Evolutionary conservation across 345 rosid genomes (phyloP).

Genomic region (Rhodamnia rubescens): DNA sequence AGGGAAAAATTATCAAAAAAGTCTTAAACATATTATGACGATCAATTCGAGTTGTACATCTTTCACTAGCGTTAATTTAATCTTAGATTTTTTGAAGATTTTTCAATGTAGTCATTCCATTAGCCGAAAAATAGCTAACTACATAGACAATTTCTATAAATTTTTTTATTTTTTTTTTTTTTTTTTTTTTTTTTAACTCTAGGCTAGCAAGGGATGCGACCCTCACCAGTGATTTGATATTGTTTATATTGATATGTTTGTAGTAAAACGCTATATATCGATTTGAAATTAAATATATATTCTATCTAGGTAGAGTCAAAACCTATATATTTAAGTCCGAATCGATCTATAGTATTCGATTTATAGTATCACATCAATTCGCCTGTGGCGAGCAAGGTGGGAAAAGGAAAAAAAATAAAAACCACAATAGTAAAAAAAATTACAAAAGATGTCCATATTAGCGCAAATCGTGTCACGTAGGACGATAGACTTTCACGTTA

Average conservation of each 20-base stretch:
- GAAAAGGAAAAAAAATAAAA: background rate
- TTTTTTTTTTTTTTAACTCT: background rate
- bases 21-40: fast-evolving
- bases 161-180: background rate
- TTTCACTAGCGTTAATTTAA: background rate
- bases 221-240: too few species aligned
- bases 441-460: background rate
- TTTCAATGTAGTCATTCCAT: too few species aligned
- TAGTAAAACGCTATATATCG: too few species aligned
- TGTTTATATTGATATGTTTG: too few species aligned
- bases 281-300: too few species aligned
- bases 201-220: too few species aligned
- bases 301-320: too few species aligned
- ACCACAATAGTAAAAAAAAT: background rate
- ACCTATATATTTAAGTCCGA: too few species aligned
- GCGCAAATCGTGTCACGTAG: fast-evolving
- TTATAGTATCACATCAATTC: too few species aligned
- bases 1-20: background rate
- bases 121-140: fast-evolving
- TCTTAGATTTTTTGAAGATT: background rate
- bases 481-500: fast-evolving
- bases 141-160: background rate
- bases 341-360: too few species aligned
- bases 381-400: background rate
- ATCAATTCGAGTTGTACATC: background rate